Base-by-base conservation (phyloP, 163 green algal species). In the Scenedesmus sp. region DNA sequence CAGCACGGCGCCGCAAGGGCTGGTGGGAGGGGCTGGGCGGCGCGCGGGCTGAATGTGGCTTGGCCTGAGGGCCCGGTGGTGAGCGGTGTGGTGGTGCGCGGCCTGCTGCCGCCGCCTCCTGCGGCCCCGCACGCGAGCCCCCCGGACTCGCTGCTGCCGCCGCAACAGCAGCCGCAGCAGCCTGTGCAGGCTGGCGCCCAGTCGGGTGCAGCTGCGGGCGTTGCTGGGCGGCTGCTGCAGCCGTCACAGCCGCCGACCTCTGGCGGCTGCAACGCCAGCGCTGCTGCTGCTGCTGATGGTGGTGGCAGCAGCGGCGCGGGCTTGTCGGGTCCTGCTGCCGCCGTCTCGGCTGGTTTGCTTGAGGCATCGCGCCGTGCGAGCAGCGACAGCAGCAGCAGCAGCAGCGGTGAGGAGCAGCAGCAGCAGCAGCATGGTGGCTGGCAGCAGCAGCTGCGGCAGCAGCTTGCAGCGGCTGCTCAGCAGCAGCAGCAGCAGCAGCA, bases 81-180 rank as follows among this genome's bases (percentile, higher is more conserved):
- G 0, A 83, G 15, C n/a, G 72, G 20, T 6, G n/a, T 20, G 13
- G 13, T 35, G 65, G 65, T 26, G 35, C 73, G 33, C 35, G 1
- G 73, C 35, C 26, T 6, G 35, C 73, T 26, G 35, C 73, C 16
- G 22, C 73, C 73, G 24, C 73, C 2, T 5, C 43, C 81, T 15
- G 46, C n/a, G 9, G 12, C 30, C 5, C 65, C 65, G 20, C 16
- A 76, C 65, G 1, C 61, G 20, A 30, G 37, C 37, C 72, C 35
- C 12, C 72, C 72, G n/a, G 37, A 46, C 70, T 46, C 33, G 33
- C 18, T 26, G 33, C 33, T 46, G 46, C 18, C 81, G 24, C 30
- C 33, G 81, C 44, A 53, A 56, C 82, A 88, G 81, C 81, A 51
- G 51, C 51, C 79, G 51, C 51, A 88, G 82, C 53, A 88, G 65